A percentile compares a stretch with the other conserved stretches of the same genome.
Conservation (phyloP, 345 rosid species). For the Theobroma cacao region DNA sequence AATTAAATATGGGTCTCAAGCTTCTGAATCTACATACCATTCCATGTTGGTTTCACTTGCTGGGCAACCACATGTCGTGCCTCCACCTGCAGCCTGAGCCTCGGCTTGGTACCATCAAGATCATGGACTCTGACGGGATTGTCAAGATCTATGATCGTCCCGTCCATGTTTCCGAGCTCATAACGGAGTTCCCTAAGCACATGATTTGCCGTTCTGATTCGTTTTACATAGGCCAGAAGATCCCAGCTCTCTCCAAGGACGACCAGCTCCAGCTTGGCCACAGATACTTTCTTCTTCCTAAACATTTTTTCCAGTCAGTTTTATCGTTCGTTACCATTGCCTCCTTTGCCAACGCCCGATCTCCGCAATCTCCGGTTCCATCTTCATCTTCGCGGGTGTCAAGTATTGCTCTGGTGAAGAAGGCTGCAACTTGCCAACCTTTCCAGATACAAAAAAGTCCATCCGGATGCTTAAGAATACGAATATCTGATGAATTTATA, state of each 20-base stretch:
- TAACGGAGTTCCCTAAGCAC: slow-evolving; percentile 71
- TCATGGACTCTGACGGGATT: slow-evolving; percentile 63
- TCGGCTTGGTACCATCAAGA: slow-evolving; percentile 34
- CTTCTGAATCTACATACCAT: slow-evolving; percentile 6
- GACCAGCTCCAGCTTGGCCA: slow-evolving; percentile 74
- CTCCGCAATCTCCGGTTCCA: neutral
- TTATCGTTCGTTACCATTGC: slow-evolving; percentile 71
- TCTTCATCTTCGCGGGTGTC: slow-evolving; percentile 19
- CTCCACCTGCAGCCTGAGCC: slow-evolving; percentile 23
- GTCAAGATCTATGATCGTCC: slow-evolving; percentile 61
- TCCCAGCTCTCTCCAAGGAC: slow-evolving; percentile 57
- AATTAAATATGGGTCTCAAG: slow-evolving; percentile 14
- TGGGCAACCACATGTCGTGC: slow-evolving; percentile 36
- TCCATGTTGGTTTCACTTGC: slow-evolving; percentile 24
- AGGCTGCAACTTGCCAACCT: slow-evolving; percentile 39
- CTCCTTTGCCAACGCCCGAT: slow-evolving; percentile 33
- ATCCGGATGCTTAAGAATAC: slow-evolving; percentile 53
- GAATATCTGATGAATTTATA: slow-evolving; percentile 80
- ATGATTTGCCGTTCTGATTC: slow-evolving; percentile 70
- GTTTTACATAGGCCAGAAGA: slow-evolving; percentile 79
- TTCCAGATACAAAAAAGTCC: slow-evolving; percentile 59
- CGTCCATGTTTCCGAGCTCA: slow-evolving; percentile 51
- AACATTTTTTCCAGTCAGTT: slow-evolving; percentile 57
- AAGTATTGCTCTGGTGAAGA: slow-evolving; percentile 25
- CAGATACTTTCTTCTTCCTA: slow-evolving; percentile 77